phyloP scores from a whole-genome alignment of 2,329 filamentous ascomycete species.

The Neospermospora avenae region DNA sequence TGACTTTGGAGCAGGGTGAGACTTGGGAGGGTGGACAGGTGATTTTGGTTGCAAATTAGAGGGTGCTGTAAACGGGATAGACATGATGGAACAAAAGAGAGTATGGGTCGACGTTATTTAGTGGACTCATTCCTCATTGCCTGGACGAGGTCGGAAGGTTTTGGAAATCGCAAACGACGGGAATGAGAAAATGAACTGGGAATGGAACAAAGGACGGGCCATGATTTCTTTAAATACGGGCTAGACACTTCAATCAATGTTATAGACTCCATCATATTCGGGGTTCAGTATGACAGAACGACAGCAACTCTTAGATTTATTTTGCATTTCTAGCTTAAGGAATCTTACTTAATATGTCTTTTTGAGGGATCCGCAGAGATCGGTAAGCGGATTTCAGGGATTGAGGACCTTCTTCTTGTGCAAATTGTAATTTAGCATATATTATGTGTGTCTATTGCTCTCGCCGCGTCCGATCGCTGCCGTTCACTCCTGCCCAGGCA shows the following conservation, averaged over 20 bases:
- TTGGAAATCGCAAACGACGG: background rate
- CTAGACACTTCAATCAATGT: slow-evolving; percentile 2
- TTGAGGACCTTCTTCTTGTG: too few species aligned
- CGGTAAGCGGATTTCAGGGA: too few species aligned
- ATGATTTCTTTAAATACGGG: background rate
- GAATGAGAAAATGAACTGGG: background rate
- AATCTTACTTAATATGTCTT: background rate
- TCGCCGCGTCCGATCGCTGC: too few species aligned
- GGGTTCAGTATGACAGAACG: background rate
- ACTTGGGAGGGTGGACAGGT: slow-evolving; percentile 54
- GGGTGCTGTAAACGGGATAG: background rate
- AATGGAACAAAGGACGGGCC: background rate
- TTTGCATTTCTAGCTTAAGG: background rate
- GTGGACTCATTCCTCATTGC: background rate
- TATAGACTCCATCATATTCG: background rate
- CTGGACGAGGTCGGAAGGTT: background rate
- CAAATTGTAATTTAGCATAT: too few species aligned
- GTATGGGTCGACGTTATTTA: background rate
- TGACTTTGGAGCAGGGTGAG: slow-evolving; percentile 77
- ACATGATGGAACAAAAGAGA: background rate
- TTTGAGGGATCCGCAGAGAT: too few species aligned
- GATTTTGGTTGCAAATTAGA: slow-evolving; percentile 15
- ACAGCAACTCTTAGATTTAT: background rate
- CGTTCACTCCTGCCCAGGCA: too few species aligned
- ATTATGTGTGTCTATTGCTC: too few species aligned